Conservation (phyloP, 768 basidiomycete species). For the Amanita phalloides region DNA sequence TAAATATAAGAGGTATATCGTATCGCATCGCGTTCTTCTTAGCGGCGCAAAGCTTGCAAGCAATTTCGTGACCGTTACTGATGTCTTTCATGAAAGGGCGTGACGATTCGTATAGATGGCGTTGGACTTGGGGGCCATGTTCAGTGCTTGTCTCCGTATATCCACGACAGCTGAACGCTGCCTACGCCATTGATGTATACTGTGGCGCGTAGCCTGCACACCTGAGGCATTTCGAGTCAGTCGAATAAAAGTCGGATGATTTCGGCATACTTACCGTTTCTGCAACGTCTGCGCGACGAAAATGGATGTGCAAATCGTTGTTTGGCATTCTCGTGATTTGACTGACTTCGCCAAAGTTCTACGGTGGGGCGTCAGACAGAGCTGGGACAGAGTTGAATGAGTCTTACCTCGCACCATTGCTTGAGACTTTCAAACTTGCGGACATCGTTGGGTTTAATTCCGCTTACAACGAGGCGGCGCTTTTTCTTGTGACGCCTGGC, state of each 20-base stretch:
- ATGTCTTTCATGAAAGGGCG: not conserved
- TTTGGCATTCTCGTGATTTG: constrained; percentile 67
- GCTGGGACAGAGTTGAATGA: not conserved
- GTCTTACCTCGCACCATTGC: constrained; percentile 65
- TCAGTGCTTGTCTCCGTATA: constrained; percentile 39
- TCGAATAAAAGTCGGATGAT: not conserved
- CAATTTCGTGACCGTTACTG: not conserved
- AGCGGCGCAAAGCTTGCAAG: not conserved
- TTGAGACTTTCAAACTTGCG: constrained; percentile 58
- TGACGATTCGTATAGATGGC: not conserved
- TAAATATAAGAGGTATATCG: constrained; percentile 1
- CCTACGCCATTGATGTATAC: constrained; percentile 69
- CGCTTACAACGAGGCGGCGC: constrained; percentile 61
- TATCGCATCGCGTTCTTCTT: not conserved
- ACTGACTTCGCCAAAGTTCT: constrained; percentile 71
- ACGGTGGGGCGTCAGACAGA: not conserved
- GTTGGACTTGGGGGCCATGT: not conserved
- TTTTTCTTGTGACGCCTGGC: constrained; percentile 40
- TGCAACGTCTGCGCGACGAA: constrained; percentile 65
- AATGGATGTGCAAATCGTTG: constrained; percentile 70
- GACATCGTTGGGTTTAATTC: constrained; percentile 49
- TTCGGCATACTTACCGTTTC: constrained; percentile 48
- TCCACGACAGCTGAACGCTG: constrained; percentile 73
- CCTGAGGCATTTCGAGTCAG: constrained; percentile 26
- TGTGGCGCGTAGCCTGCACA: constrained; percentile 68